A percentile compares a stretch with the other conserved stretches of the same genome.
Evolutionary conservation across 768 basidiomycete species (phyloP).

Genomic region (Candolleomyces aberdarensis): DNA sequence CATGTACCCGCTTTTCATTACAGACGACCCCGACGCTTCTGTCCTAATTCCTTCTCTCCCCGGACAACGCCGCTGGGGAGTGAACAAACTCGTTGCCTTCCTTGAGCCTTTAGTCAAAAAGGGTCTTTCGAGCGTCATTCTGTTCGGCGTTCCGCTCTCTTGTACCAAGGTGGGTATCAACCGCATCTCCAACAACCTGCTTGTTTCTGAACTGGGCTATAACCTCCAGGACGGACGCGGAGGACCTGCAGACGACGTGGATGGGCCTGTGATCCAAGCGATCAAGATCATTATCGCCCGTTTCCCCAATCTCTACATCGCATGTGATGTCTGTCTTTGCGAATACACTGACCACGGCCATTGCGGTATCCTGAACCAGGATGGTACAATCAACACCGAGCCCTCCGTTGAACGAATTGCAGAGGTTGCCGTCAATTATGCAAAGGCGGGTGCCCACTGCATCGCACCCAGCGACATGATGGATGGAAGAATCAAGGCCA

Average conservation of each 20-base stretch:
- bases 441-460: conserved; percentile 93
- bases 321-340: conserved; percentile 97
- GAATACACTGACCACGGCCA: conserved; percentile 99
- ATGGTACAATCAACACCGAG: conserved; percentile 73
- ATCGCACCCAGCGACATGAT: conserved; percentile 99
- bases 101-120: conserved; percentile 84
- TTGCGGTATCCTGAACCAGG: conserved; percentile 76
- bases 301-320: conserved; percentile 86
- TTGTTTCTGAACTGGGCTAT: not conserved
- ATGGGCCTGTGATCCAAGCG: conserved; percentile 93
- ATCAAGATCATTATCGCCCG: conserved; percentile 71
- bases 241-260: conserved; percentile 83
- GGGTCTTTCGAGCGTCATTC: conserved; percentile 86
- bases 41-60: conserved; percentile 77
- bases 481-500: conserved; percentile 90
- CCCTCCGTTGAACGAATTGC: conserved; percentile 88
- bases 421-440: conserved; percentile 89
- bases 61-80: conserved; percentile 89
- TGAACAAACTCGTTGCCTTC: conserved; percentile 89
- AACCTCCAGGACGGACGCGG: conserved; percentile 71
- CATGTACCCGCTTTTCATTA: conserved; percentile 99
- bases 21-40: conserved; percentile 87
- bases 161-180: conserved; percentile 60
- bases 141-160: conserved; percentile 89
- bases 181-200: not conserved